Evolutionary conservation across 352 stramenopile genomes (phyloP).

Genomic region (Globisporangium heterothallicum): DNA sequence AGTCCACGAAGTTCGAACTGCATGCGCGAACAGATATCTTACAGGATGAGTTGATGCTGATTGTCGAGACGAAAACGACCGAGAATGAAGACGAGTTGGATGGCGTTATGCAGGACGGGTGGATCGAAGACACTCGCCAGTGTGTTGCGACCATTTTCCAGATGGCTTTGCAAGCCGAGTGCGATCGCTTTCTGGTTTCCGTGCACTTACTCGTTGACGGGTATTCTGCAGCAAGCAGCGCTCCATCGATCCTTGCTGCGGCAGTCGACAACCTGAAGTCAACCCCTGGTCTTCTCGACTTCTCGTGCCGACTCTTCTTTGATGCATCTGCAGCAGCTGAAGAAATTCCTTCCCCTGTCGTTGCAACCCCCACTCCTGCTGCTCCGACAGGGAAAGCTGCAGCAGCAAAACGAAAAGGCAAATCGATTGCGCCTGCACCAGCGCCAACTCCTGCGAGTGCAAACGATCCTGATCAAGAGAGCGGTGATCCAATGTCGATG

Average conservation of each 20-base stretch:
- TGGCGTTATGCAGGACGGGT: slow-evolving; percentile 40
- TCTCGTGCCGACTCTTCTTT: slow-evolving; percentile 35
- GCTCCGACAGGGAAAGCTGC: background rate
- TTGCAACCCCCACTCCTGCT: slow-evolving; percentile 7
- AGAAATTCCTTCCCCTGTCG: slow-evolving; percentile 7
- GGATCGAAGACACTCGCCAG: slow-evolving; percentile 50
- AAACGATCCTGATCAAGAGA: slow-evolving; percentile 7
- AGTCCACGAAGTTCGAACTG: slow-evolving; percentile 73
- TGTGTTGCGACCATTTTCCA: slow-evolving; percentile 41
- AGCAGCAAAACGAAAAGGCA: slow-evolving; percentile 9
- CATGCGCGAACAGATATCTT: slow-evolving; percentile 68
- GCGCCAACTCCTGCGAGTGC: slow-evolving; percentile 12
- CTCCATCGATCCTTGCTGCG: slow-evolving; percentile 20
- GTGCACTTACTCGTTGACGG: slow-evolving; percentile 52
- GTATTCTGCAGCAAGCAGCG: slow-evolving; percentile 40
- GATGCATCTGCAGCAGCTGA: slow-evolving; percentile 21
- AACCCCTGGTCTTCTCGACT: slow-evolving; percentile 22
- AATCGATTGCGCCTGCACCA: slow-evolving; percentile 15
- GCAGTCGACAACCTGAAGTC: slow-evolving; percentile 28
- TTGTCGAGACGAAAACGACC: slow-evolving; percentile 35
- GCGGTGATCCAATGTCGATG: slow-evolving; percentile 22
- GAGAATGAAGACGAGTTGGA: slow-evolving; percentile 46
- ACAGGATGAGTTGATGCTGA: slow-evolving; percentile 47
- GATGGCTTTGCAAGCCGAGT: slow-evolving; percentile 59
- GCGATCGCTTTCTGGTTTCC: slow-evolving; percentile 60